phyloP scores from a whole-genome alignment of 192 early-diverging fungal genomes.

The Funneliformis geosporum region DNA sequence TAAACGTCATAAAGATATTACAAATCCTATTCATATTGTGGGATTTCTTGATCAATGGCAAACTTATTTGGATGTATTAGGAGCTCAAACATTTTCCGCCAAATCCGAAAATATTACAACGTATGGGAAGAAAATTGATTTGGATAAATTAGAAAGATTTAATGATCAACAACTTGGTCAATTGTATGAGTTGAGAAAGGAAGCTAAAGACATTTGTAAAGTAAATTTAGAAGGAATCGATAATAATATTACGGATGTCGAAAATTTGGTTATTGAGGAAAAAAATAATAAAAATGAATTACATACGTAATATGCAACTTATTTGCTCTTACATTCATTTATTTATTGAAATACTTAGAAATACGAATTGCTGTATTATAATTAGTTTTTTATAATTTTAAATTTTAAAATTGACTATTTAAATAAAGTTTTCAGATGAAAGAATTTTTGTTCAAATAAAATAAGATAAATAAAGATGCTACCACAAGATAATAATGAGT shows the following conservation, averaged over 20 bases:
- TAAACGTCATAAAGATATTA: slow-evolving; percentile 53
- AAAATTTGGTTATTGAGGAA: background rate
- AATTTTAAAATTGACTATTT: too few relatives aligned
- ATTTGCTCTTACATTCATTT: too few relatives aligned
- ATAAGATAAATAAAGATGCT: too few relatives aligned
- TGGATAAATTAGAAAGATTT: slow-evolving; percentile 50
- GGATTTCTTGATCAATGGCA: slow-evolving; percentile 61
- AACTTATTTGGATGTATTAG: slow-evolving; percentile 42
- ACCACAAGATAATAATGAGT: too few relatives aligned
- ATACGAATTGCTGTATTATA: too few relatives aligned
- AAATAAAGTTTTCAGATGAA: too few relatives aligned
- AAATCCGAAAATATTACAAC: slow-evolving; percentile 33
- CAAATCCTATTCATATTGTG: slow-evolving; percentile 59
- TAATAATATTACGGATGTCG: background rate
- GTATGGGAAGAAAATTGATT: slow-evolving; percentile 48
- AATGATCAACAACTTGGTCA: slow-evolving; percentile 61
- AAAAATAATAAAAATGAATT: background rate
- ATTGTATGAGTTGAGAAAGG: slow-evolving; percentile 53
- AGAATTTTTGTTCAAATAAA: too few relatives aligned
- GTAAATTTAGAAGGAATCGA: background rate
- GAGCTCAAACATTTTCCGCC: background rate
- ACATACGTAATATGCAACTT: background rate
- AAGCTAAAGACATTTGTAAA: slow-evolving; percentile 34
- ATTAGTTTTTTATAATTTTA: too few relatives aligned
- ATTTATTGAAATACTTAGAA: too few relatives aligned